Conservation (phyloP, 2,329 filamentous ascomycete species). For the Trichoderma simmonsii region DNA sequence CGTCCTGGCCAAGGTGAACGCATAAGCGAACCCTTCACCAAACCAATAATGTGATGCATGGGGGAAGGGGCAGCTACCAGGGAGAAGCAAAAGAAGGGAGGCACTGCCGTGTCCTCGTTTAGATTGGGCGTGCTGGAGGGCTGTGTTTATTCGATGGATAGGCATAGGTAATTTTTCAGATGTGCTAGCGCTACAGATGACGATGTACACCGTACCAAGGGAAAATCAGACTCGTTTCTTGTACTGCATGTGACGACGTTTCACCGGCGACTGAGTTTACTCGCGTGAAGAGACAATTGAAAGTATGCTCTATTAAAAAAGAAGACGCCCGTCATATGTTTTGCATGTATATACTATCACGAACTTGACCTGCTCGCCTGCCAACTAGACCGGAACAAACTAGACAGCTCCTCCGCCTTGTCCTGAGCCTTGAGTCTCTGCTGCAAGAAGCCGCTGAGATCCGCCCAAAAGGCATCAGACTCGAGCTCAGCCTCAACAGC, state of each 20-base stretch:
- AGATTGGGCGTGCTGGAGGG: not conserved
- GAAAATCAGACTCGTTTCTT: constrained; percentile 10
- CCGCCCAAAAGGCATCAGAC: constrained; percentile 78
- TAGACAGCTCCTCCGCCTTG: constrained; percentile 60
- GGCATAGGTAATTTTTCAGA: constrained; percentile 17
- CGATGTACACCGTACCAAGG: constrained; percentile 15
- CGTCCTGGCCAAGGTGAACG: constrained; percentile 44
- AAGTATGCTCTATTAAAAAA: not conserved
- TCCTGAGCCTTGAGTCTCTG: constrained; percentile 73
- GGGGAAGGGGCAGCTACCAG: not conserved
- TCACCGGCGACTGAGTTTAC: not conserved
- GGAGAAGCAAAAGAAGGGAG: not conserved
- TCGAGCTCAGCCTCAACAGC: constrained; percentile 51
- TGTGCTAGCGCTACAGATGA: constrained; percentile 18
- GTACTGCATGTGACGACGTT: constrained; percentile 1
- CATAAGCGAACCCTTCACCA: constrained; percentile 11
- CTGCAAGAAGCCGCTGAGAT: constrained; percentile 75
- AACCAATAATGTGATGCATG: constrained; percentile 12
- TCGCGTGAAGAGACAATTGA: not conserved
- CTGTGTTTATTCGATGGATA: constrained; percentile 9
- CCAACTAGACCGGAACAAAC: constrained; percentile 71
- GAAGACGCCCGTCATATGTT: not conserved
- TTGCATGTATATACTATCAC: too few species aligned
- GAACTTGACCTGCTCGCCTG: constrained; percentile 42
- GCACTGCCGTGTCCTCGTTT: constrained; percentile 5